Evolutionary conservation across 2,329 filamentous ascomycete species (phyloP).

Genomic region (Whalleya microplaca): DNA sequence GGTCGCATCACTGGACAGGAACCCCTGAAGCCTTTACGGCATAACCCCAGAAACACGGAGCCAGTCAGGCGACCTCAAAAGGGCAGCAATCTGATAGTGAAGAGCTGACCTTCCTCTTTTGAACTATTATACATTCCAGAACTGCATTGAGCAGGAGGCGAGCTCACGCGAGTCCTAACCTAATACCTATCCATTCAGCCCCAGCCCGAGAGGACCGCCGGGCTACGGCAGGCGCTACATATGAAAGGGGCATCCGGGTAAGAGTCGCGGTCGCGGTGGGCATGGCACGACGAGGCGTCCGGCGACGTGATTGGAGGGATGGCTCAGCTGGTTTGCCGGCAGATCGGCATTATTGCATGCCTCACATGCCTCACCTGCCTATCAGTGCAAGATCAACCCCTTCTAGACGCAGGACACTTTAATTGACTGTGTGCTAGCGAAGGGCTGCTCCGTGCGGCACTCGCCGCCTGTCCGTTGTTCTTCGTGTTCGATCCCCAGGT

Average conservation of each 20-base stretch:
- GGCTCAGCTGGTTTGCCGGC: slow-evolving; percentile 19
- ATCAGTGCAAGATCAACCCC: slow-evolving; percentile 23
- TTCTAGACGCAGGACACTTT: background rate
- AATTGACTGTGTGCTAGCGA: background rate
- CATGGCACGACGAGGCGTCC: slow-evolving; percentile 6
- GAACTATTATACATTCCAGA: background rate
- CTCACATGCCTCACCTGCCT: slow-evolving; percentile 18
- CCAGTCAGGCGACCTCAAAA: background rate
- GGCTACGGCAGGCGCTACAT: background rate
- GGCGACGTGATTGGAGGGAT: slow-evolving; percentile 18
- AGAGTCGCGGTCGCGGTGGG: background rate
- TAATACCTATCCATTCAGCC: background rate
- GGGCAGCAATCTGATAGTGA: background rate
- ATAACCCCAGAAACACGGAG: slow-evolving; percentile 1
- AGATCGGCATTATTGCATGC: slow-evolving; percentile 11
- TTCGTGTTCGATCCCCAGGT: background rate
- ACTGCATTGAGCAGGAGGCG: background rate
- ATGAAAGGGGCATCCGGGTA: slow-evolving; percentile 21
- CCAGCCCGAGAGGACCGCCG: background rate
- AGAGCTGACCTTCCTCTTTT: background rate
- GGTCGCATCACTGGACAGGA: slow-evolving; percentile 14
- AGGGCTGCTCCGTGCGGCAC: background rate
- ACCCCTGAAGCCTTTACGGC: slow-evolving; percentile 9
- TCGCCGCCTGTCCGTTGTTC: background rate
- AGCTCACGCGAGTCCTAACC: background rate